Evolutionary conservation across 164 flowering plant genomes (phyloP), one percentile per base, ranked within the genome.

Genomic region (Piper longum): DNA sequence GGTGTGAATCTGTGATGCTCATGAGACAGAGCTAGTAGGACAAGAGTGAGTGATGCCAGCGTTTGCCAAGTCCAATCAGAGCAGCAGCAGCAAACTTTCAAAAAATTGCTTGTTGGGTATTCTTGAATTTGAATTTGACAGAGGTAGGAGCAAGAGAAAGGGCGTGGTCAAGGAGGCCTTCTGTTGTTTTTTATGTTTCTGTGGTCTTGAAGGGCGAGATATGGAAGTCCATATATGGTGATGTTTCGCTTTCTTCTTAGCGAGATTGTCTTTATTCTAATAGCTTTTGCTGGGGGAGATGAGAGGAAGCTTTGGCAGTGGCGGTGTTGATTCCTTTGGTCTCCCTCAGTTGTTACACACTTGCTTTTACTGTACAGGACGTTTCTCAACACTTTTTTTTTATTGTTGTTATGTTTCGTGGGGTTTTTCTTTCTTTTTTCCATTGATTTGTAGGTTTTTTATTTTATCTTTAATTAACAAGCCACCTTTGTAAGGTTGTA

Each of bases 261-360:
- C 17, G 36, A 7, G 7, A 4, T 42, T 54, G 61, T 69, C 82
- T 79, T 79, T 79, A 79, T 79, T 79, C 80, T 70, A 55, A 65
- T 60, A 65, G 70, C 78, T 73, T 58, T 76, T 66, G 57, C 56
- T 54, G 17, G 57, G 52, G 36, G 60, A 57, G 52, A 67, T 41
- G 61, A 55, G 52, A 45, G 41, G 59, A 54, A 65, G 63, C 72
- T 69, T 66, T 72, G 62, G 41, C 63, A 60, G 68, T 26, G 44
- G 43, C 39, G 11, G 58, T 62, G 56, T 48, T 63, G 71, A 76
- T 71, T 72, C 77, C 69, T 65, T 78, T 70, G 73, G 75, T 73
- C 65, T 74, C 54, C 71, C 41, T 41, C 60, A 64, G n/a, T 59
- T 52, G n/a, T 16, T 60, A 8, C 52, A 48, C 52, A 48, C 52